Percentiles rank a stretch among this genome's conserved stretches.
These are phyloP conservation scores for Lophiotrema nucula DNA, from an alignment of 495 filamentous ascomycete species.

Conservation along the genomic window DNA sequence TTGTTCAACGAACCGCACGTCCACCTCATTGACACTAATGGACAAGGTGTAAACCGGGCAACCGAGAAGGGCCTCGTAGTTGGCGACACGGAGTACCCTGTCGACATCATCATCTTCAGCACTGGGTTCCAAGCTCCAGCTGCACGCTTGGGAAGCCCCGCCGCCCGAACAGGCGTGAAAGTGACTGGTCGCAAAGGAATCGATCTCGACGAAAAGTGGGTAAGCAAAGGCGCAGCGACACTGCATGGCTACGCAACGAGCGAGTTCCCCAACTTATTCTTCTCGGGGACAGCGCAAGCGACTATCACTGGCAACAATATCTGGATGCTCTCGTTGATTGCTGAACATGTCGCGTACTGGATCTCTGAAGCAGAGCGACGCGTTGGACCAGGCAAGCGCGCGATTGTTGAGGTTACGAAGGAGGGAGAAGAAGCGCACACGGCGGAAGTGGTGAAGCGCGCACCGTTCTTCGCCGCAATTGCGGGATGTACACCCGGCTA, in stretches of 20 bases:
- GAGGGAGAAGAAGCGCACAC: neutral
- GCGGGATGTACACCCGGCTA: neutral
- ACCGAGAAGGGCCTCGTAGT: conserved; percentile 44
- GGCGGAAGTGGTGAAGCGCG: neutral
- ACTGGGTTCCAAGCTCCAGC: conserved; percentile 46
- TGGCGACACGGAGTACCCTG: conserved; percentile 41
- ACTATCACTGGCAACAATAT: neutral
- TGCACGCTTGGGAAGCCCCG: neutral
- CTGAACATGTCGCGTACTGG: neutral
- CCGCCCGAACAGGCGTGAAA: neutral
- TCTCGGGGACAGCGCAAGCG: neutral
- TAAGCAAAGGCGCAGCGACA: neutral
- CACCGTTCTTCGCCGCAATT: neutral
- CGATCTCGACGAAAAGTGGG: neutral
- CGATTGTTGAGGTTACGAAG: neutral
- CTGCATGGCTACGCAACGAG: neutral
- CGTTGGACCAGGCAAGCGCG: neutral
- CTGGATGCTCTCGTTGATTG: neutral
- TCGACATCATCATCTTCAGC: conserved; percentile 51
- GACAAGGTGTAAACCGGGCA: conserved; percentile 47
- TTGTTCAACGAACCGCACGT: conserved; percentile 36
- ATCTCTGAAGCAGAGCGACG: neutral
- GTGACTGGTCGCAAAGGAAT: neutral
- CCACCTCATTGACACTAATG: conserved; percentile 53
- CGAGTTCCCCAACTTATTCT: conserved; percentile 2